Evolutionary conservation across 768 basidiomycete genomes (phyloP).

Genomic region (Podaxis rugospora): DNA sequence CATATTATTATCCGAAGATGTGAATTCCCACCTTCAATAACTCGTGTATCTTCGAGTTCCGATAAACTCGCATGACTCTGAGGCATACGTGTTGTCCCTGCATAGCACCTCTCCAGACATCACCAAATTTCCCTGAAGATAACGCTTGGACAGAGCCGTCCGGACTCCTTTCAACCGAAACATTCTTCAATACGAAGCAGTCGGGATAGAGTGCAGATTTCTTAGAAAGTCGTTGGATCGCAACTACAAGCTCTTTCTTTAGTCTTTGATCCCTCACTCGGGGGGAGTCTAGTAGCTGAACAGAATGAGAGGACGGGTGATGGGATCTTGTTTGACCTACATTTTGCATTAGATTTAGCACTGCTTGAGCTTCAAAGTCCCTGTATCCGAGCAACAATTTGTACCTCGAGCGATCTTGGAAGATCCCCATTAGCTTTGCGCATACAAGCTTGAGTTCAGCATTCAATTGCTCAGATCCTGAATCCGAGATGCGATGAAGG

Average conservation of each 20-base stretch:
- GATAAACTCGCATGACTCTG: conserved; percentile 10
- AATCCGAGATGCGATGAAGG: no score
- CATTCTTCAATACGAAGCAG: conserved; percentile 7
- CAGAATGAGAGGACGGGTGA: neutral
- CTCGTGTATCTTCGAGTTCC: conserved; percentile 7
- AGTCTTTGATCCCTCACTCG: neutral
- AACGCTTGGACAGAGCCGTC: conserved; percentile 3
- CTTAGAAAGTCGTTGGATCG: conserved; percentile 10
- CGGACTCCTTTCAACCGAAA: conserved; percentile 6
- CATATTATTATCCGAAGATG: neutral
- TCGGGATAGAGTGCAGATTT: conserved; percentile 7
- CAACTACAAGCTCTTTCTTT: conserved; percentile 8
- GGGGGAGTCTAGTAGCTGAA: conserved; percentile 5
- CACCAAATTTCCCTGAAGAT: conserved; percentile 20
- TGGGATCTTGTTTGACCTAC: conserved; percentile 7
- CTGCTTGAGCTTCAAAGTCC: conserved; percentile 14
- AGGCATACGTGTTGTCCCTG: conserved; percentile 4
- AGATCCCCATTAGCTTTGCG: conserved; percentile 11
- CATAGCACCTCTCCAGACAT: conserved; percentile 7
- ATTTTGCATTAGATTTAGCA: conserved; percentile 23
- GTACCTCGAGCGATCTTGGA: conserved; percentile 16
- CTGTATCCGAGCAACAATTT: conserved; percentile 16
- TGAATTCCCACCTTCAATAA: conserved; percentile 11
- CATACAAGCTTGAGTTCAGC: conserved; percentile 14
- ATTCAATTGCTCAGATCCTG: neutral